Evolutionary conservation across 176 grass and related monocot genomes (phyloP).

Genomic region (Carex cristatella): DNA sequence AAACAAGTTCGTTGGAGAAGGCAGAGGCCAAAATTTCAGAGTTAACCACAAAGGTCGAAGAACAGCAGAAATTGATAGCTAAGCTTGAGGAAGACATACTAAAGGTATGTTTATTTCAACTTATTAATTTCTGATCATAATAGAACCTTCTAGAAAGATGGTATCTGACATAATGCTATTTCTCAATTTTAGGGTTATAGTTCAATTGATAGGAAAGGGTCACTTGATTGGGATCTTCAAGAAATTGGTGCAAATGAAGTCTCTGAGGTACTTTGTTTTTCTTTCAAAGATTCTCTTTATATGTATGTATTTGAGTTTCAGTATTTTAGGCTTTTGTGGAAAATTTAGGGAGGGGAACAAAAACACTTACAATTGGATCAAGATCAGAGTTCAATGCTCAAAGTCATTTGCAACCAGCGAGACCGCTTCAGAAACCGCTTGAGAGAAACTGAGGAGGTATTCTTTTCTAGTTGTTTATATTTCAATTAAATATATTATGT

Average conservation of each 20-base stretch:
- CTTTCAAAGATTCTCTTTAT: conserved; percentile 5
- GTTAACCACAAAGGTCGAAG: conserved; percentile 73
- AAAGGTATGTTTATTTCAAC: conserved; percentile 53
- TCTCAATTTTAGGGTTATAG: conserved; percentile 58
- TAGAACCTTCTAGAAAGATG: background rate
- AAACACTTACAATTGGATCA: conserved; percentile 64
- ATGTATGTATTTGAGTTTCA: background rate
- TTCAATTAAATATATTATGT: background rate
- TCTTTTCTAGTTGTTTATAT: background rate
- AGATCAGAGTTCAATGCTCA: conserved; percentile 98
- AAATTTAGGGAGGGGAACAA: conserved; percentile 75
- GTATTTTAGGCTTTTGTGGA: conserved; percentile 3
- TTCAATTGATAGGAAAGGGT: conserved; percentile 69
- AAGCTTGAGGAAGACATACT: conserved; percentile 99
- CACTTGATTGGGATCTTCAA: conserved; percentile 95
- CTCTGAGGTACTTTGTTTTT: conserved; percentile 58
- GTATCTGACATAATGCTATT: conserved; percentile 2
- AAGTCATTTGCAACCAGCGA: conserved; percentile 98
- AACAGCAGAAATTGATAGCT: conserved; percentile 87
- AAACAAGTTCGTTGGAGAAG: conserved; percentile 59
- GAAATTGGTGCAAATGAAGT: conserved; percentile 84
- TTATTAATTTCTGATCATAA: conserved; percentile 3
- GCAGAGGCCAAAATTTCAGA: conserved; percentile 69
- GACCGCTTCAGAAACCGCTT: conserved; percentile 85
- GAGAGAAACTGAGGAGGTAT: conserved; percentile 89